Evolutionary conservation across 495 filamentous ascomycete genomes (phyloP), one percentile per base, ranked within the genome.

Genomic region (Penicillium atrosanguineum): DNA sequence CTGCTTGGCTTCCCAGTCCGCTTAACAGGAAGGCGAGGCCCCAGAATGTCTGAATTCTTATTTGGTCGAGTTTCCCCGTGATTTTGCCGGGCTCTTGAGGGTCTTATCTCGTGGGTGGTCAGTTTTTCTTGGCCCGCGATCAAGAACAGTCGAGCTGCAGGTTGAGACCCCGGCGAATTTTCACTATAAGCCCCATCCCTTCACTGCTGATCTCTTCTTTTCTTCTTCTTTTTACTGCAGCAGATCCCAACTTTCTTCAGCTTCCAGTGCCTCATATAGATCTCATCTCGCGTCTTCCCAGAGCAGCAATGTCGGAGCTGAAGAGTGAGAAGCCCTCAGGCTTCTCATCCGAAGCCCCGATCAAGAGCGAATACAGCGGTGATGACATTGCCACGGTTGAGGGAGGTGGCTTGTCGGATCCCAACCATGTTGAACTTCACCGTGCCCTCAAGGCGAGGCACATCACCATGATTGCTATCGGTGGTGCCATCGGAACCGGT

Each of bases 381-480:
- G 56, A 59, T 64, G 45, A 85, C 51, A 43, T 54, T 3, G 42
- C 20, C 5, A 41, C 38, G 6, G 61, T 57, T 11, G 65, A 73
- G 31, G 62, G 62, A 28, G 64, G 63, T 52, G 55, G 57, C 5
- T 38, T 72, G 4, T 56, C 46, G 1, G 52, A 62, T 12, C 59
- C 61, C 2, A 56, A 65, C 20, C 59, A 73, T 71, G 63, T 65
- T 3, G 61, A 71, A 12, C 69, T 91, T n/a, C 84, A 85, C 37
- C 84, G 88, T 44, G 87, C 83, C 15, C 77, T 92, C 48, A 85
- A 87, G 60, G 81, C 87, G 6, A 81, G 88, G 40, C 88, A 91
- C 51, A 87, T 92, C 65, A 87, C 87, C 62, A 92, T 92, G 91
- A 95, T 96, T 62, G 72, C 90, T 11, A 92, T 95, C 63, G 90